These are phyloP conservation scores for Lasiodiplodia citricola DNA, from an alignment of 2,329 filamentous ascomycete genomes.

Conservation along the genomic window DNA sequence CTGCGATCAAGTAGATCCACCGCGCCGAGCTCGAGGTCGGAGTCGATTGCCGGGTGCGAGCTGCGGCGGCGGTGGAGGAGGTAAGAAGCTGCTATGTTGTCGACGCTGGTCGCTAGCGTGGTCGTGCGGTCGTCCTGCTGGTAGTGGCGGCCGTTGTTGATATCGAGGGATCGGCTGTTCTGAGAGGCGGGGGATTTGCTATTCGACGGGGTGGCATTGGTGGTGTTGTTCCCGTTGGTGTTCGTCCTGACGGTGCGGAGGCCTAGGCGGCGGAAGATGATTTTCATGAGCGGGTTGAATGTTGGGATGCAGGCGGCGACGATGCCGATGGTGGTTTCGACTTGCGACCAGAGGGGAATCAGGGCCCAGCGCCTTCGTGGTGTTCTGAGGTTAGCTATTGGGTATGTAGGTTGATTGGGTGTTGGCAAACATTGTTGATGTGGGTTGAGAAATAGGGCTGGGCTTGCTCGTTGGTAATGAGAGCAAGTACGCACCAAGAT, in stretches of 20 bases:
- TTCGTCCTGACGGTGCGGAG: neutral
- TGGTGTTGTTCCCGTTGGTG: neutral
- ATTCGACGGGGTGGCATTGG: neutral
- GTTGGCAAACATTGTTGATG: neutral
- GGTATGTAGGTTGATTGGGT: neutral
- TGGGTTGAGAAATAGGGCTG: neutral
- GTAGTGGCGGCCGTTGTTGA: neutral
- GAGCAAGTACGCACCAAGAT: neutral
- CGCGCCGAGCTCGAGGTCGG: no score
- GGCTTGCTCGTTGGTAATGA: neutral
- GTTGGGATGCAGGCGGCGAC: slow-evolving; percentile 20
- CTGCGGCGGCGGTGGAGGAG: no score
- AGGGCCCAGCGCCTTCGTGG: slow-evolving; percentile 11
- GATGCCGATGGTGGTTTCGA: slow-evolving; percentile 23
- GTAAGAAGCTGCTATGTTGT: no score
- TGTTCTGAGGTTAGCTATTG: neutral
- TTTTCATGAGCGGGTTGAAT: slow-evolving; percentile 13
- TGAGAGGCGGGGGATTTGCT: neutral
- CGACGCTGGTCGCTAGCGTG: no score
- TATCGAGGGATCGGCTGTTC: no score
- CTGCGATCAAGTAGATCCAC: neutral
- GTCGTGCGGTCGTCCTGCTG: neutral
- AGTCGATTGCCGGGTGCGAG: no score
- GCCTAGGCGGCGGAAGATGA: neutral
- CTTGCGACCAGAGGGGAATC: slow-evolving; percentile 22